These are phyloP conservation scores for Cryptococcus hybrid DNA, from an alignment of 1,284 basidiomycete species.

Conservation along the genomic window DNA sequence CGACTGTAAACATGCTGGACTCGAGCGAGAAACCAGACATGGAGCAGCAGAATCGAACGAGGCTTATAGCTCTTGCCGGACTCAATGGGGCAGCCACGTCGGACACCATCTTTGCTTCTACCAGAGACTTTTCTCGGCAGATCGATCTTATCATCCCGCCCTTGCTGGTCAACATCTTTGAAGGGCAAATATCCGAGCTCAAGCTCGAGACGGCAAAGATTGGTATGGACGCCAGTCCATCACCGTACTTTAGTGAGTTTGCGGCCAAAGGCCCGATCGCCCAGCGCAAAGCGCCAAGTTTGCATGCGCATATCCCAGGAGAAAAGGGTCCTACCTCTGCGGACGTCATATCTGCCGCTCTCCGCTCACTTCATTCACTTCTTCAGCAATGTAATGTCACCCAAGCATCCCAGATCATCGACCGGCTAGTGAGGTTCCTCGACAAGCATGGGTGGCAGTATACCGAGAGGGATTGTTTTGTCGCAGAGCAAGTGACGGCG, in stretches of 20 bases:
- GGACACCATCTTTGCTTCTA: constrained; percentile 76
- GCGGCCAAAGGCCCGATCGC: constrained; percentile 65
- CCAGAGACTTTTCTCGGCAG: constrained; percentile 71
- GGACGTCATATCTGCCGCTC: constrained; percentile 72
- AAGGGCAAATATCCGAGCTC: constrained; percentile 62
- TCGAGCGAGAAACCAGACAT: constrained; percentile 24
- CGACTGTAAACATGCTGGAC: constrained; percentile 50
- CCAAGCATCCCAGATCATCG: constrained; percentile 67
- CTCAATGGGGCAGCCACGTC: constrained; percentile 78
- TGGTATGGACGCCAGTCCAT: constrained; percentile 63
- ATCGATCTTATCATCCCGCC: constrained; percentile 70
- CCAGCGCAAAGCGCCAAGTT: constrained; percentile 78
- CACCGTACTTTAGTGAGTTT: constrained; percentile 76
- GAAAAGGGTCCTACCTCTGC: constrained; percentile 74
- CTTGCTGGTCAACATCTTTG: constrained; percentile 67
- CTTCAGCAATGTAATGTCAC: constrained; percentile 72
- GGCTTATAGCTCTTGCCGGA: constrained; percentile 81
- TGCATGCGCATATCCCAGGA: constrained; percentile 81
- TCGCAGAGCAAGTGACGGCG: constrained; percentile 69
- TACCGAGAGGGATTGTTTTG: constrained; percentile 74
- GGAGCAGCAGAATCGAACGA: constrained; percentile 59
- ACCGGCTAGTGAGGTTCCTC: constrained; percentile 66
- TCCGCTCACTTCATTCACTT: constrained; percentile 70
- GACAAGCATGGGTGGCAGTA: constrained; percentile 70
- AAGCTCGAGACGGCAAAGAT: constrained; percentile 65